Percentiles rank a stretch among this genome's conserved stretches.
phyloP scores from a whole-genome alignment of 768 basidiomycete genomes.

The Rubroboletus satanas region DNA sequence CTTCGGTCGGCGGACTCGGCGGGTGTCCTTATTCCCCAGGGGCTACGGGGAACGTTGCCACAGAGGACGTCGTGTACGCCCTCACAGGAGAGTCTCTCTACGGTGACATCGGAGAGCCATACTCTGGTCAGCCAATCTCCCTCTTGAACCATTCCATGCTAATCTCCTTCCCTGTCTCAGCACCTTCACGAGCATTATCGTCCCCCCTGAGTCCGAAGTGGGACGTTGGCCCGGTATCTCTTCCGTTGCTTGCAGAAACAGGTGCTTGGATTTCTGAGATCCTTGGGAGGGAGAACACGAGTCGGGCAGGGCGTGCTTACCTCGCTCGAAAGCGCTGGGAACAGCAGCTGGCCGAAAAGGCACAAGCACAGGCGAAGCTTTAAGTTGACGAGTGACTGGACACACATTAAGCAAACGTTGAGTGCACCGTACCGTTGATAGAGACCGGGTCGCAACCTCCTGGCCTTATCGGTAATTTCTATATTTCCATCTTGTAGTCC shows the following conservation, averaged over 20 bases:
- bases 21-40: constrained; percentile 97
- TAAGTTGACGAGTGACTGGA: neutral
- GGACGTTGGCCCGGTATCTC: constrained; percentile 44
- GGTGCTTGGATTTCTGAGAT: constrained; percentile 79
- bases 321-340: constrained; percentile 47
- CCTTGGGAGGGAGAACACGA: constrained; percentile 65
- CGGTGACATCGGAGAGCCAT: constrained; percentile 40
- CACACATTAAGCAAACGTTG: neutral
- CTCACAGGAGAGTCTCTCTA: constrained; percentile 60
- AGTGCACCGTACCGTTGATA: neutral
- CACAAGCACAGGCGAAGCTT: constrained; percentile 3
- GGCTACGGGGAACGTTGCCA: constrained; percentile 92
- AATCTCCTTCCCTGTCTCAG: neutral
- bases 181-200: neutral
- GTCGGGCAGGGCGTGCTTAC: constrained; percentile 73
- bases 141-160: neutral
- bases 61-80: constrained; percentile 87
- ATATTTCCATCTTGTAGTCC: neutral
- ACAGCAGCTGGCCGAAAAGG: constrained; percentile 18
- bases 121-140: constrained; percentile 14
- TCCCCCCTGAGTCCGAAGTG: constrained; percentile 16
- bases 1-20: constrained; percentile 85
- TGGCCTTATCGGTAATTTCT: neutral
- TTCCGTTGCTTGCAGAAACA: constrained; percentile 66
- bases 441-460: neutral